A percentile compares a stretch with the other conserved stretches of the same genome.
phyloP scores from a whole-genome alignment of 1,284 basidiomycete genomes.

The Sanghuangporus baumii region DNA sequence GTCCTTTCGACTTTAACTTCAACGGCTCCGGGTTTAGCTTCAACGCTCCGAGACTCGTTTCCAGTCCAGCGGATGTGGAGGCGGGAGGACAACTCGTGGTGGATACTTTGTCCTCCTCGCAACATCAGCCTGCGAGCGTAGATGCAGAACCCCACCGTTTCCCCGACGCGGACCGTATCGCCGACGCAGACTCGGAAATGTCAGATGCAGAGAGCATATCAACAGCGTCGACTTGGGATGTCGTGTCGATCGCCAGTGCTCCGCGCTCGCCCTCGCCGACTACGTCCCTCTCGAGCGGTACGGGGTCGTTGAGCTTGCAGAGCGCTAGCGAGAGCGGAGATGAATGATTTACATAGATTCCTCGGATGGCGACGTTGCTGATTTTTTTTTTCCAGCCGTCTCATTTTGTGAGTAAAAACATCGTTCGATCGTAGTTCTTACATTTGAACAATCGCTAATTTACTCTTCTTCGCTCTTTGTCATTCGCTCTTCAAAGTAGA shows the following conservation, averaged over 20 bases:
- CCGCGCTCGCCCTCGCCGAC: background rate
- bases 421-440: no score
- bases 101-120: background rate
- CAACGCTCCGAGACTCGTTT: background rate
- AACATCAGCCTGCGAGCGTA: background rate
- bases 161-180: background rate
- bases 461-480: no score
- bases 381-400: no score
- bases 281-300: background rate
- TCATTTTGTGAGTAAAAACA: no score
- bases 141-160: background rate
- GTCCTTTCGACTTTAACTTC: background rate
- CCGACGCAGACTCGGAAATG: background rate
- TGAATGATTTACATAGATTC: background rate
- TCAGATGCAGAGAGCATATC: background rate
- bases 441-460: no score
- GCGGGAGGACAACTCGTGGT: background rate
- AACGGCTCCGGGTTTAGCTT: background rate
- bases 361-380: background rate
- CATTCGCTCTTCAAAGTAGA: no score
- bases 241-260: background rate
- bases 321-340: background rate
- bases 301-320: conserved; percentile 7
- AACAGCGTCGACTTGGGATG: background rate
- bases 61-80: background rate